Evolutionary conservation across 1,284 basidiomycete species (phyloP), one percentile per base, ranked within the genome.

Genomic region (Irpex rosettiformis): DNA sequence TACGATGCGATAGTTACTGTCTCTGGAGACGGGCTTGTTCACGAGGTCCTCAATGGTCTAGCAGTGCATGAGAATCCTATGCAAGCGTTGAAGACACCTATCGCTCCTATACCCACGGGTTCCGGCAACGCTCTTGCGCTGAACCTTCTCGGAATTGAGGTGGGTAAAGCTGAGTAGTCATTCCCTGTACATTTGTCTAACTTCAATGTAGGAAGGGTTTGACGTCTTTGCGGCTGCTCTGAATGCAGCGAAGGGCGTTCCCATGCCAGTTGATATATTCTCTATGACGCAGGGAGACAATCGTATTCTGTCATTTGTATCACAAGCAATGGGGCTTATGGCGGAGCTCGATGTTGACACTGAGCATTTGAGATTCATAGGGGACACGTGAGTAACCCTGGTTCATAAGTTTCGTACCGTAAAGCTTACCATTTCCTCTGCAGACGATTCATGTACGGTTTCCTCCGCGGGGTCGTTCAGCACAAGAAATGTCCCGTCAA

Each of bases 31-130:
- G 96, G 96, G 4, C 79, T 94, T 45, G 70, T 95, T 6, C 93
- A 96, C 69, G 96, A 98, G 73, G 79, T 96, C n/a, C 69, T 97
- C 68, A 98, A 99, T 69, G 97, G 96, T 2, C 85, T 98, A 53
- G 89, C 92, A 0, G 75, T 82, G 45, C 88, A 94, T 56, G 70
- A 78, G 7, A 82, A 91, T 55, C 89, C 92, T 0, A 72, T 75
- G 18, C 79, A 78, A 49, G 95, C 94, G 0, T 83, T 98, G 51
- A 71, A 75, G 43, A 86, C 88, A 45, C 93, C 95, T 0, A 74
- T 98, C 24, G 87, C 86, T 1, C 93, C 93, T 1, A 88, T 99
- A 63, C 94, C 97, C 1, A 88, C 92, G 8, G 96, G 96, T 45
- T 88, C 86, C 33, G 93, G 89, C 4, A 96, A 96, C 65, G 94